These are phyloP conservation scores for Rhododendron kiyosumense DNA, from an alignment of 148 eudicot genomes.

Conservation along the genomic window DNA sequence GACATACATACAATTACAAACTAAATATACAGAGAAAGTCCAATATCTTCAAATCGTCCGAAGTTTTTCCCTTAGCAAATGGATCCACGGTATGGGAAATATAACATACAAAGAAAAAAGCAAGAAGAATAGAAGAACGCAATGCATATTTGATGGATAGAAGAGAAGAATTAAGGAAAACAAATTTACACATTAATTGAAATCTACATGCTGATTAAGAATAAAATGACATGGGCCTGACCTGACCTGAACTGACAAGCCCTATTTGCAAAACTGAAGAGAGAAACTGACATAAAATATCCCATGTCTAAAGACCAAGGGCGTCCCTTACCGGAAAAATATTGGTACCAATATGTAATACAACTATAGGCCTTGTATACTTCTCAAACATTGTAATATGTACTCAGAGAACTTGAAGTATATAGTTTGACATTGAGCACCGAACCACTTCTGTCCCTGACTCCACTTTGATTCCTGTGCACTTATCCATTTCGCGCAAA, in stretches of 20 bases:
- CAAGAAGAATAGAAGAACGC: background rate
- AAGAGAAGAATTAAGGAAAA: background rate
- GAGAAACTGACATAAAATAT: background rate
- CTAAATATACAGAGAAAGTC: background rate
- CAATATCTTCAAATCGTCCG: background rate
- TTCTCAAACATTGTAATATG: background rate
- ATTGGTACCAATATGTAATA: background rate
- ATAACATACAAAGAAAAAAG: background rate
- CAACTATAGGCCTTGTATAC: background rate
- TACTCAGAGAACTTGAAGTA: background rate
- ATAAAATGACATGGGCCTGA: background rate
- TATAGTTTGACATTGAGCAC: background rate
- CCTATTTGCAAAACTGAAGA: background rate
- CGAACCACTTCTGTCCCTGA: background rate
- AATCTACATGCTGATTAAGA: background rate
- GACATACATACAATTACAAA: background rate
- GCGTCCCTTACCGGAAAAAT: background rate
- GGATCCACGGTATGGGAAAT: background rate
- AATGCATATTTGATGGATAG: background rate
- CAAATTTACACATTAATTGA: background rate
- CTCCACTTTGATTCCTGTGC: background rate
- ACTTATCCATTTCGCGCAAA: background rate
- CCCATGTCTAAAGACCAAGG: background rate
- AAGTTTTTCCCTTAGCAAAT: background rate
- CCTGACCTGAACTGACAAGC: background rate